Base-by-base conservation (phyloP, 257 asterid species). In the Ilex aquifolium region DNA sequence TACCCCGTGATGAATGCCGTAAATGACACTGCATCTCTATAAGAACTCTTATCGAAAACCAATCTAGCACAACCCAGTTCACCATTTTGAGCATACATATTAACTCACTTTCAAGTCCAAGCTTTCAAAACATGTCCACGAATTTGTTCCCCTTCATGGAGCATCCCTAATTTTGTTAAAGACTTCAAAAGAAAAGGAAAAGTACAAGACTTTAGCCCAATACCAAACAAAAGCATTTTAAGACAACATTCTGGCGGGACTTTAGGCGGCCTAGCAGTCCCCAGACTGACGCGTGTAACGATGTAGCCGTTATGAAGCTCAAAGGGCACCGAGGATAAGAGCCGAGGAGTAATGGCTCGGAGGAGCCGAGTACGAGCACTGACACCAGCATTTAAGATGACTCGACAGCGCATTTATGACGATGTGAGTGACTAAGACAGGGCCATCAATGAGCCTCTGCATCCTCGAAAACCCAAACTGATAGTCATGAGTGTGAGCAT, bases 1-100 rank as follows among this genome's bases (percentile, higher is more conserved):
- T 71, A 71, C n/a, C 74, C 80, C 53, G 55, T 56, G 5, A 76
- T 62, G 73, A 76, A 56, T 5, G 78, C 75, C 1, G 78, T 72
- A 30, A 68, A 72, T 4, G 81, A 76, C 64, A 71, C 77, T 31
- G 57, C 74, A 67, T 76, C 80, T 58, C 77, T 67, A 1, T 36
- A 17, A 44, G 54, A n/a, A 62, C 78, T 76, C 54, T 65, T 69
- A 69, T 72, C 78, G 53, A 72, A 72, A 72, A 73, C 76, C 44
- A 61, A 46, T 14, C 70, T 15, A 7, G 73, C 78, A 72, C 62
- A 44, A 57, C 50, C 60, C 57, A 68, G 48, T 61, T 76, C 75
- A 30, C 75, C 78, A 42, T n/a, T 68, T 60, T 58, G 67, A 16
- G 72, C 66, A 58, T 76, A 68, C 75, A 68, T 72, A 57, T 60